Evolutionary conservation across 768 basidiomycete genomes (phyloP).

Genomic region (Calocybe indica): DNA sequence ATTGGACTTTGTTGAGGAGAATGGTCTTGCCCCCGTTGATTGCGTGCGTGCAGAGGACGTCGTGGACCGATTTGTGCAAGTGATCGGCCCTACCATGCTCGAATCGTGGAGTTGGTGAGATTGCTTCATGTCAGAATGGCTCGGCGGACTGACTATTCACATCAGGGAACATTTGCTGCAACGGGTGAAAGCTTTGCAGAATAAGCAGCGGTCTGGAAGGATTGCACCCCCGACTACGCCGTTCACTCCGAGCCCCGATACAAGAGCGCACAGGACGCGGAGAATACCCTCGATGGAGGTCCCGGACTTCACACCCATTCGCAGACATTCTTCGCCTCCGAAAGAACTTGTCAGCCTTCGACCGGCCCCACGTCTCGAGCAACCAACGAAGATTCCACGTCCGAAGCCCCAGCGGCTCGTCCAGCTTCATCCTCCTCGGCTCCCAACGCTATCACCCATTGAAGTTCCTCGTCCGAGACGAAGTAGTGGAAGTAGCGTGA

Average conservation of each 20-base stretch:
- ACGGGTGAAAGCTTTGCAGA: conserved; percentile 50
- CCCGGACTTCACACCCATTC: conserved; percentile 45
- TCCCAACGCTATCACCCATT: conserved; percentile 14
- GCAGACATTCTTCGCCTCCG: conserved; percentile 27
- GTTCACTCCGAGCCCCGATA: conserved; percentile 17
- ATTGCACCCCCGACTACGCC: conserved; percentile 52
- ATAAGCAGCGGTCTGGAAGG: conserved; percentile 52
- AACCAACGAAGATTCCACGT: conserved; percentile 36
- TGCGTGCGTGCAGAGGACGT: conserved; percentile 51
- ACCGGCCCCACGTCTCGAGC: conserved; percentile 38
- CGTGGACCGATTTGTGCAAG: conserved; percentile 47
- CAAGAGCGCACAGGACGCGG: conserved; percentile 6
- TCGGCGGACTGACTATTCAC: background rate
- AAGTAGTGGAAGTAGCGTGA: conserved; percentile 67
- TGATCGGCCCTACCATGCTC: conserved; percentile 40
- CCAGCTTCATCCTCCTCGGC: conserved; percentile 39
- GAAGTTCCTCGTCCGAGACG: conserved; percentile 34
- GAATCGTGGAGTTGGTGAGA: conserved; percentile 56
- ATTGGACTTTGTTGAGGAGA: conserved; percentile 7
- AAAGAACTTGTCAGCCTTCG: conserved; percentile 64
- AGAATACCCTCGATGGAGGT: conserved; percentile 29
- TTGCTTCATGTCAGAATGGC: conserved; percentile 1
- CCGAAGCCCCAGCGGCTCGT: conserved; percentile 41
- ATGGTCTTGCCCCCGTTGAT: conserved; percentile 45
- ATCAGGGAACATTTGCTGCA: conserved; percentile 44